Evolutionary conservation across 208 protist species (phyloP), one percentile per base, ranked within the genome.

Genomic region (Trypanosomatidae sp.): DNA sequence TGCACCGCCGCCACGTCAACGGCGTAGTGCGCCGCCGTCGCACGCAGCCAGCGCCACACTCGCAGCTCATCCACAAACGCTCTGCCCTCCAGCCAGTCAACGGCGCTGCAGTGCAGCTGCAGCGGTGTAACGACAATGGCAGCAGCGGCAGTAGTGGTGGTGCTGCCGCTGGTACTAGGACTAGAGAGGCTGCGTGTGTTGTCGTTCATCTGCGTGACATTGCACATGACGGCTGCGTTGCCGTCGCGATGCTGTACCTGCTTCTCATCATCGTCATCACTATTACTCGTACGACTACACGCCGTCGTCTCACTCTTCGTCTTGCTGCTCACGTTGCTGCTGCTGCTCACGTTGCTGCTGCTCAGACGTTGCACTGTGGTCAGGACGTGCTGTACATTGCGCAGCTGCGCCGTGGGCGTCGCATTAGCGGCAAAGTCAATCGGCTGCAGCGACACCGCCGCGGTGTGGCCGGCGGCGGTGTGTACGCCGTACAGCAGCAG

Each of bases 1-100:
- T 43, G 45, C 27, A 67, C 58, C 0, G 47, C 18, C 13, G 3
- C 2, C 7, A 28, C 30, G 4, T 50, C 50, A 20, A 67, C 33
- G 8, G 35, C 33, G 24, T 53, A 54, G 25, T 53, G 60, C 22
- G 63, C 60, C 2, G 77, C 76, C 45, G 72, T 66, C 0, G 47
- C 48, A 10, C 78, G 77, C 26, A 85, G 49, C 79, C 83, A 92
- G 0, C 83, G 78, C 79, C 83, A 92, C 54, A 92, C 60, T 44
- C 77, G 74, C 60, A 92, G 57, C 48, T 92, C 77, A 45, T 92
- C 72, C 23, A 88, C 83, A 63, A 92, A 92, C 20, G 66, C 68
- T 24, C 71, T 66, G 5, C 83, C 83, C 10, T 64, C 70, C 16
- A 92, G 37, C 79, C 78, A 92, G n/a, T 53, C 70, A 6, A 7